Base-by-base conservation (phyloP, 129 eudicot species). In the Kitagawia praeruptora region DNA sequence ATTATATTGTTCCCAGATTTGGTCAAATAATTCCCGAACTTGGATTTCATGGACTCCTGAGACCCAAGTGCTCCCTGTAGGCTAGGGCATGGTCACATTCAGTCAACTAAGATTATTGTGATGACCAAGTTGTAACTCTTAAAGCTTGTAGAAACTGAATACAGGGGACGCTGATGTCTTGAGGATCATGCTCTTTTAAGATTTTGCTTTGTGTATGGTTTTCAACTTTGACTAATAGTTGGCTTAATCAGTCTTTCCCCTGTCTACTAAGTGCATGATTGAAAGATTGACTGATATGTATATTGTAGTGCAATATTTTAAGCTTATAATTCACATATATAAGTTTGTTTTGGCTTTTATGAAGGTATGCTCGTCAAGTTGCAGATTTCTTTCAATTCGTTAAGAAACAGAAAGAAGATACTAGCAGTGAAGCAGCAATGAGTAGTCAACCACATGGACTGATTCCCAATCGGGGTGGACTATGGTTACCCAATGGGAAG, bases 291-390 rank as follows among this genome's bases (percentile, higher is more conserved):
- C 64, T 56, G 64, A 56, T 58, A n/a, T 34, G n/a, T n/a, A n/a
- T n/a, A n/a, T n/a, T n/a, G n/a, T 1, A 34, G 8, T 69, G 74
- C 15, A 67, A 4, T 28, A 42, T 67, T 67, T 31, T 2, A 28
- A 31, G n/a, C 18, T 25, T 34, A 70, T 7, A 25, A 39, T 5
- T 37, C 41, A 27, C 56, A 19, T 34, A 16, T 67, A 21, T 7
- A 47, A 0, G 76, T 41, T 34, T 8, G 28, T 34, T 31, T 34
- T 61, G 13, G 48, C 40, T 21, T 75, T 19, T 79, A 72, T 87
- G 90, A 81, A 93, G 98, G 90, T 93, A 91, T 84, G 98, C 98
- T 80, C 96, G 95, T 75, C 98, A 93, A 91, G 98, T 93, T 66
- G 97, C 98, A 0, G 90, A 93, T 80, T 93, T 93, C 75, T 93